Conservation (phyloP, 2,329 filamentous ascomycete genomes). For the Zasmidium cellare region DNA sequence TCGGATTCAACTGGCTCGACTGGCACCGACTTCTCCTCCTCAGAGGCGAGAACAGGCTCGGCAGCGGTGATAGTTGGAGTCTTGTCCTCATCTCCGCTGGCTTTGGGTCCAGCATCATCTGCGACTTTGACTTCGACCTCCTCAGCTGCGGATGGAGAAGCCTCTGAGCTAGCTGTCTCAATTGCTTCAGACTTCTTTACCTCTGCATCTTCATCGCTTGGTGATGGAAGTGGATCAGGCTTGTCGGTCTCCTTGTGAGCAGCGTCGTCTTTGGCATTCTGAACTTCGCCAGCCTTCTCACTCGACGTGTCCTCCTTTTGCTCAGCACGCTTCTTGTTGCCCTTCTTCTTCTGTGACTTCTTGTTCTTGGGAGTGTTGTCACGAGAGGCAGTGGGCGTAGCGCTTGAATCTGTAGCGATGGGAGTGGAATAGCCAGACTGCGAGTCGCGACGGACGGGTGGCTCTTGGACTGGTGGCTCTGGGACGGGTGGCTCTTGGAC, state of each 20-base stretch:
- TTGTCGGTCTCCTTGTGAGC: neutral
- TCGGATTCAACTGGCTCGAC: slow-evolving; percentile 6
- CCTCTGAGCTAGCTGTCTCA: neutral
- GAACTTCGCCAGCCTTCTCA: slow-evolving; percentile 4
- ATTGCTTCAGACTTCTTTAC: neutral
- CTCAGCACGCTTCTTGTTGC: neutral
- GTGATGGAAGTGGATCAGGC: neutral
- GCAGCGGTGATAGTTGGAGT: neutral
- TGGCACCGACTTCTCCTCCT: neutral
- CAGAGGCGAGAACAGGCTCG: neutral
- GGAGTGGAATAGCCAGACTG: no score
- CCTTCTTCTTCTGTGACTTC: slow-evolving; percentile 4
- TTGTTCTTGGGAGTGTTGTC: neutral
- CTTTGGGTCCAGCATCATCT: neutral
- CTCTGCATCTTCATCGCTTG: neutral
- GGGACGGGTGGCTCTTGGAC: no score
- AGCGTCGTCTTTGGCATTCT: neutral
- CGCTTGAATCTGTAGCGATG: no score
- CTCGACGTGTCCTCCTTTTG: neutral
- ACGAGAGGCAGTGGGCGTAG: no score
- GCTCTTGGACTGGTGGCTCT: no score
- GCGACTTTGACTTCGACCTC: neutral
- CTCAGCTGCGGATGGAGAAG: neutral
- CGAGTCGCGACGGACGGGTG: no score
- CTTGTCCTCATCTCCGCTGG: neutral